Evolutionary conservation across 148 eudicot species (phyloP), one percentile per base, ranked within the genome.

Genomic region (Euryodendron excelsum): DNA sequence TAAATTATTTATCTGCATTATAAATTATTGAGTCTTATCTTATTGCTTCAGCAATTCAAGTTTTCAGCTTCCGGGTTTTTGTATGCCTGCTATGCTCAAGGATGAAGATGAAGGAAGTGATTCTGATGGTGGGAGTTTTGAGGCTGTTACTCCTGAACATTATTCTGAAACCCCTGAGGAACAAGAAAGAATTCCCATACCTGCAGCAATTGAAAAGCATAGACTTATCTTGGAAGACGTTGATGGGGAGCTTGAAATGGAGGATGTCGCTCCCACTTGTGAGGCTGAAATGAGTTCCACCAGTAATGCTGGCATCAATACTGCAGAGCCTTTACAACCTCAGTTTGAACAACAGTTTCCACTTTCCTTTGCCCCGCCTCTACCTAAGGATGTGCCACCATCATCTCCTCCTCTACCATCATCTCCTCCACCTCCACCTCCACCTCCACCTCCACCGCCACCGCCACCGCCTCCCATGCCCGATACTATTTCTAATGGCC

Each of bases 241-340:
- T 81, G 99, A 96, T 80, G 99, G 99, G 60, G 99, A 96, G 83
- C 98, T 96, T 82, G 99, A 96, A 86, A 96, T 96, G 99, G 99
- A 96, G 83, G 99, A 96, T 91, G 92, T 91, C 71, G 87, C 97
- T 65, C 99, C 98, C 74, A 74, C 86, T 28, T 87, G 90, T 84
- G 97, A 87, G 28, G 78, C 52, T 66, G 90, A 82, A 62, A 80
- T 47, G 61, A 73, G 76, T 72, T 80, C 87, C 58, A 48, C 86
- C 67, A 64, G 80, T 56, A 78, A 72, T 47, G 39, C 71, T 74
- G 81, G 53, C 41, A 47, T 78, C 36, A 76, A 65, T 62, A 36
- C 65, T 82, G 77, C 76, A 47, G 80, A 82, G 62, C 62, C 75
- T 72, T 37, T 87, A 74, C 84, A 88, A 58, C 83, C 75, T 72